Base-by-base conservation (phyloP, 169 alveolate species). In the Eimeria acervulina region DNA sequence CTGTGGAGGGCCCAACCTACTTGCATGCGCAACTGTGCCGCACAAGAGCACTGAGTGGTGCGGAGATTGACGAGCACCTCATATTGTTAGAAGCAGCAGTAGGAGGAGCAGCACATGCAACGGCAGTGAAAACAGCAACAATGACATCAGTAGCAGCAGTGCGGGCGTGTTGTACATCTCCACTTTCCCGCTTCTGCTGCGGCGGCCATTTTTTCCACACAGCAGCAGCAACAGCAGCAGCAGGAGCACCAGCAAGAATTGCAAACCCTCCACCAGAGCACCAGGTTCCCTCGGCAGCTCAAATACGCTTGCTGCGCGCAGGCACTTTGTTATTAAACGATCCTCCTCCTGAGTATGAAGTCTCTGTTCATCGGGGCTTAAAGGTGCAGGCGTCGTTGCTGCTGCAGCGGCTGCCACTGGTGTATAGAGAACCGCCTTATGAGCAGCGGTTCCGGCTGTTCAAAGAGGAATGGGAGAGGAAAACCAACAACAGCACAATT, bases 321-420 rank as follows among this genome's bases (percentile, higher is more conserved):
- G 80, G 78, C 38, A 84, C 96, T 42, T 70, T 93, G 81, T 66
- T 93, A 15, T 47, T 93, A 42, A 78, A 63, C 59, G 31, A 81
- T 44, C 96, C 96, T 26, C 96, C 96, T 26, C 93, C 96, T 3
- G 59, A 47, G 28, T 93, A 93, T 38, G 85, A 87, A 38, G 70
- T 97, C 17, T 91, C 95, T 15, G 90, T 88, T 90, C 95, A 55
- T 61, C 76, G 40, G 84, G 90, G 89, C 38, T 55, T 44, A 42
- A 83, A 94, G 47, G 88, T 94, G 66, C 96, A 94, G 81, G 96
- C 96, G 15, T 84, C 96, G 63, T 94, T 95, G 95, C 47, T 95
- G 87, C 83, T 95, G 42, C 94, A 90, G 76, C 94, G 97, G 31
- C 95, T 95, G 72, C 97, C 97, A n/a, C 88, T 95, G 85, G 94